Conservation (phyloP, 2,329 filamentous ascomycete genomes). For the Aspergillus ochraceoroseus region DNA sequence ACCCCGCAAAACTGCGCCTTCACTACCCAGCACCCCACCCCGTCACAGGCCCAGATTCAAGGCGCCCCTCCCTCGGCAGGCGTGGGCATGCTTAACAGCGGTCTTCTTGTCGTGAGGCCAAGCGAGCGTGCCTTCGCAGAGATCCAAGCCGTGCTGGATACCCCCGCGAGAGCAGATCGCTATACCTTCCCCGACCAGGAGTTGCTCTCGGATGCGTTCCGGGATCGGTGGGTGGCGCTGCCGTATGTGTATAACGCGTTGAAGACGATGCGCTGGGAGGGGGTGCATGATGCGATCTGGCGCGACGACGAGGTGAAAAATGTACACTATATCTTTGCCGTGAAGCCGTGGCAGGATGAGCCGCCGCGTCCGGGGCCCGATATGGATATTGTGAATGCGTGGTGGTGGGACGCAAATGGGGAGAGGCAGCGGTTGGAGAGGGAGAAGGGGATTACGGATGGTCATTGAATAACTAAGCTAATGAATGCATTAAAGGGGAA, state of each 20-base stretch:
- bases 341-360: constrained; percentile 59
- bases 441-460: constrained; percentile 7
- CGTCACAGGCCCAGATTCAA: constrained; percentile 25
- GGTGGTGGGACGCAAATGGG: constrained; percentile 55
- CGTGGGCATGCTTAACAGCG: constrained; percentile 57
- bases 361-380: constrained; percentile 21
- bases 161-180: not conserved
- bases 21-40: constrained; percentile 51
- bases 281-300: constrained; percentile 58
- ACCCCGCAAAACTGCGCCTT: constrained; percentile 58
- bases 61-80: constrained; percentile 50
- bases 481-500: not conserved
- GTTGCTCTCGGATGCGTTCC: constrained; percentile 7
- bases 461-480: not conserved
- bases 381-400: constrained; percentile 49
- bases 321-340: constrained; percentile 57
- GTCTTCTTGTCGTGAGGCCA: constrained; percentile 58
- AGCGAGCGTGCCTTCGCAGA: constrained; percentile 50
- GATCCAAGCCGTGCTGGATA: constrained; percentile 47
- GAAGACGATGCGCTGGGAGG: constrained; percentile 51
- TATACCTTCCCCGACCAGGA: constrained; percentile 12
- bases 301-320: constrained; percentile 58
- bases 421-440: constrained; percentile 49
- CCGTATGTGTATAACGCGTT: constrained; percentile 60
- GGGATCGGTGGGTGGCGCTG: constrained; percentile 44